Evolutionary conservation across 768 basidiomycete genomes (phyloP), one percentile per base, ranked within the genome.

Genomic region (Naematelia encephala): DNA sequence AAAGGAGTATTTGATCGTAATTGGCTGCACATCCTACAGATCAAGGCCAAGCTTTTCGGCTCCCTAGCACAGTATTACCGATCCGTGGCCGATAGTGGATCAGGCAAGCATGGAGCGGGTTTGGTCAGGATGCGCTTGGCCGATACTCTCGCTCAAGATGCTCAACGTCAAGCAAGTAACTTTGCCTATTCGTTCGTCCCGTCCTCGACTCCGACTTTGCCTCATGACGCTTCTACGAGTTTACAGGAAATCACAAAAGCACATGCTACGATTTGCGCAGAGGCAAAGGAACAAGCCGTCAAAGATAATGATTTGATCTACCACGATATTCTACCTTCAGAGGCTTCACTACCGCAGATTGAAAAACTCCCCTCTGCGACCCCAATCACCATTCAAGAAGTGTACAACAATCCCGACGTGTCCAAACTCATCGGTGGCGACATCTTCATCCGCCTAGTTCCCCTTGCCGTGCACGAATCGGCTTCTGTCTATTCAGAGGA

Each of bases 281-380:
- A 94, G 64, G 84, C 84, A 59, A 86, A 85, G 72, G 79, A 77
- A 53, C 88, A 91, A 62, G 89, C 89, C 0, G 82, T 84, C 54
- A 86, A 88, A 54, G 92, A 96, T 79, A 98, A 98, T 76, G 94
- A 98, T 72, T 84, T 99, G 52, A 94, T 99, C 64, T 99, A 99
- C 80, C 91, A 98, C 72, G 90, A 90, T 2, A 83, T 93, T 56
- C 78, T 91, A 0, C 90, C 91, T 4, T 79, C 87, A 8, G 82
- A 85, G 1, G 89, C 93, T 34, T 83, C 88, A 0, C 82, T 98
- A 0, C 85, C 92, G 0, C 72, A 79, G 8, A 84, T 99, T 60
- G 96, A 98, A 56, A 92, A 91, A 75, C 81, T 87, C 0, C 67
- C 67, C 0, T 85, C 93, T 3, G 92, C 91, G 1, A 86, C 85